Evolutionary conservation across 331 rosid species (phyloP), one percentile per base, ranked within the genome.

Genomic region (Ulmus americana): DNA sequence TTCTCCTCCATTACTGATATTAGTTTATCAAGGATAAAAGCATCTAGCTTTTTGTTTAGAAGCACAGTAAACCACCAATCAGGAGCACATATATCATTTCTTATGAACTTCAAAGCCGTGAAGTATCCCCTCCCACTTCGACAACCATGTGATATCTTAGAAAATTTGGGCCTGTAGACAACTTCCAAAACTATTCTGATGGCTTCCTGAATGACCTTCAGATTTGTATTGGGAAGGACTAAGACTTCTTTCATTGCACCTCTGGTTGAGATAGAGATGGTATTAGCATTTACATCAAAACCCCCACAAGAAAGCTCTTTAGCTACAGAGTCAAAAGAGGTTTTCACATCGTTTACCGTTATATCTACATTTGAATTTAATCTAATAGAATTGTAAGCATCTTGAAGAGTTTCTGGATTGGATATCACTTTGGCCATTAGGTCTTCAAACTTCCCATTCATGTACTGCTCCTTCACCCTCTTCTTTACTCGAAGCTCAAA

Each of bases 21-120:
- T 50, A 91, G 73, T 71, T 84, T 83, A 8, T 73, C 77, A 77
- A 91, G 68, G 62, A 84, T 69, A 52, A 56, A 64, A 20, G 69
- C 75, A 75, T 88, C 97, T 64, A 83, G 40, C 74, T 81, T 80
- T 79, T 84, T 91, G 68, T 43, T 72, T 22, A 88, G 58, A 40
- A 69, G 77, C 65, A 91, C 51, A 6, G 92, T 83, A 65, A 88
- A 91, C 97, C 95, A 88, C 96, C 97, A 91, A 68, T 84, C 78
- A 49, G 95, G 85, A 67, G 72, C 61, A 54, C 46, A 20, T 18
- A 86, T 75, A 71, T 84, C 85, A 53, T 86, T 86, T 69, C 81
- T 78, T 45, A 91, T 66, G 70, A 84, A 86, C 83, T 78, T 91
- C 75, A 91, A 71, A 16, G 88, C 96, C 0, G 83, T 53, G 4